Base-by-base conservation (phyloP, 2,329 filamentous ascomycete genomes). In the Penicillium sp. region DNA sequence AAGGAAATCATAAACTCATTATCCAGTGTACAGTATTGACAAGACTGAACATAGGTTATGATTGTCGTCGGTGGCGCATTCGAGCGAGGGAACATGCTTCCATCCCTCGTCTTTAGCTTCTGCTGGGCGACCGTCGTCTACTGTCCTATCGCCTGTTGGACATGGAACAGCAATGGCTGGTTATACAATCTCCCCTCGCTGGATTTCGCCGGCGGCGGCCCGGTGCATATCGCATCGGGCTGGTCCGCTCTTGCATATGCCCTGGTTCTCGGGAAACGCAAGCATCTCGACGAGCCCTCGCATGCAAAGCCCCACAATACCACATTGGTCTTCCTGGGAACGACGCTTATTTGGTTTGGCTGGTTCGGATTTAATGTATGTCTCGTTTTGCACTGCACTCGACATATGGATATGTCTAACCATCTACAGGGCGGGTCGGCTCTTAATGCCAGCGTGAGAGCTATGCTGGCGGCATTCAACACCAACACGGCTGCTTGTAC, bases 81-180 rank as follows among this genome's bases (percentile, higher is more conserved):
- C 50, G 80, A 82, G 58, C 74, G 80, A 61, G 82, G 82, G n/a
- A 77, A 81, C 23, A 83, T 86, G 61, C 49, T 85, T 18, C 81
- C 79, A 37, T 83, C 81, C 7, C 75, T 87, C 61, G 72, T 87
- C 24, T 88, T 88, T 72, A 83, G 84, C 61, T 86, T 88, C 69
- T 76, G 84, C 66, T 88, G 84, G 84, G 74, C 81, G 13, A 87
- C 84, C 35, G 76, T 87, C 54, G 83, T 88, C 53, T 88, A 88
- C 71, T 83, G 86, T 61, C 84, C 84, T 18, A 80, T 89, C 53
- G 86, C 86, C 41, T 87, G 86, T 71, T 88, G 86, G 80, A 88
- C 86, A 40, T 89, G 86, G 87, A 89, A 88, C 69, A 72, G 76
- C 44, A 83, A 82, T 54, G 86, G 86, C 41, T 89, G 86, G 84